Percentiles rank a stretch among this genome's conserved stretches.
Conservation (phyloP, 257 asterid species). For the Ilex asprella region DNA sequence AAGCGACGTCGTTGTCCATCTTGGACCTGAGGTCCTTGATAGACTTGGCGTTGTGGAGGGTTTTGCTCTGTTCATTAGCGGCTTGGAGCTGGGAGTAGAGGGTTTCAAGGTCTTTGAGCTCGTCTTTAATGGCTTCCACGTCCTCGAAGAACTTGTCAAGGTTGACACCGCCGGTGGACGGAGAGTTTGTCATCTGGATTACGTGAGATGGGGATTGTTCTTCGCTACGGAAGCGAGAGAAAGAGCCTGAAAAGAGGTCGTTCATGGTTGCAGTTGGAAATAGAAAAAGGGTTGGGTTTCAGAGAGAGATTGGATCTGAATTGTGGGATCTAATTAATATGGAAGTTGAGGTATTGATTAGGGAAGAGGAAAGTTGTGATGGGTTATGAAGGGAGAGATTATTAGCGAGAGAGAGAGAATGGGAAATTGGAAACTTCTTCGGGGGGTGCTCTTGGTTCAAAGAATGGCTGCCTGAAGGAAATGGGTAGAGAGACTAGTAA, state of each 20-base stretch:
- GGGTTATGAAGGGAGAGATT: too few relatives aligned
- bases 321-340: background rate
- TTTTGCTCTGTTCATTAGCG: conserved; percentile 51
- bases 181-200: conserved; percentile 26
- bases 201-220: conserved; percentile 16
- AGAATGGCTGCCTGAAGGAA: too few relatives aligned
- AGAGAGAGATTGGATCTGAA: too few relatives aligned
- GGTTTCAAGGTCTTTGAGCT: conserved; percentile 49
- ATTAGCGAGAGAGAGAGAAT: too few relatives aligned
- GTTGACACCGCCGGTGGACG: conserved; percentile 35
- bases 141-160: conserved; percentile 65
- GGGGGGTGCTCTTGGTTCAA: too few relatives aligned
- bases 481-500: too few relatives aligned
- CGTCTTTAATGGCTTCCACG: conserved; percentile 63
- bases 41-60: conserved; percentile 35
- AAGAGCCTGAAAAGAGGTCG: conserved; percentile 18
- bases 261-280: conserved; percentile 3
- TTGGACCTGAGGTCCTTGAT: conserved; percentile 34
- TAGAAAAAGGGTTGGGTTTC: background rate
- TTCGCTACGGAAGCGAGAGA: conserved; percentile 5
- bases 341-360: background rate
- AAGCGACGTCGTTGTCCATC: conserved; percentile 27
- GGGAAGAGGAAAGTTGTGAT: too few relatives aligned
- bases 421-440: too few relatives aligned
- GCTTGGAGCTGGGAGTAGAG: conserved; percentile 43